A percentile compares a stretch with the other conserved stretches of the same genome.
These are phyloP conservation scores for Cladosporium austrohemisphaericum DNA, from an alignment of 2,329 filamentous ascomycete genomes.

Conservation along the genomic window DNA sequence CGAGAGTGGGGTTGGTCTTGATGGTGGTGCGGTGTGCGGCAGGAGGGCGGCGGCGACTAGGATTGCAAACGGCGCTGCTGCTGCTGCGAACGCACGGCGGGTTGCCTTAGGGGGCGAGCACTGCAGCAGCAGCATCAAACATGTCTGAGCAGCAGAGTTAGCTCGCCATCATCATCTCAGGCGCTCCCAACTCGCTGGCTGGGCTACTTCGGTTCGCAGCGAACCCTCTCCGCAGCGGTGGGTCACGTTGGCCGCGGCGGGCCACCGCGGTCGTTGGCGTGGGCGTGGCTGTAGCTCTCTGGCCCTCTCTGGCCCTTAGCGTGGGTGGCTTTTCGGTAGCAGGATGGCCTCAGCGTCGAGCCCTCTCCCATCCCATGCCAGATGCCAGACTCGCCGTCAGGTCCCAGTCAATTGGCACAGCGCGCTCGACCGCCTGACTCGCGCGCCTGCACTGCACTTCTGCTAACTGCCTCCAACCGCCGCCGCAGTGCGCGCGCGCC, in stretches of 20 bases:
- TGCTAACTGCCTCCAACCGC: not conserved
- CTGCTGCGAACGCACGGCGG: not conserved
- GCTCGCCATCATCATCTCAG: too few species aligned
- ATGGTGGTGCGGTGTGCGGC: not conserved
- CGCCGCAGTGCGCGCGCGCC: not conserved
- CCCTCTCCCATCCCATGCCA: too few species aligned
- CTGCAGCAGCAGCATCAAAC: not conserved
- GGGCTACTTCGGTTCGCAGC: conserved; percentile 4
- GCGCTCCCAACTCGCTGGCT: too few species aligned
- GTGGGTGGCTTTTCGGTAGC: too few species aligned
- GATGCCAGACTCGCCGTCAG: too few species aligned
- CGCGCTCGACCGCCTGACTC: not conserved
- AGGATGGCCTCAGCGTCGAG: too few species aligned
- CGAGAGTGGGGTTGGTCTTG: not conserved
- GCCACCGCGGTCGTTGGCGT: too few species aligned
- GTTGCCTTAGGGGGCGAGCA: not conserved
- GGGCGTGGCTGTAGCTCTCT: too few species aligned
- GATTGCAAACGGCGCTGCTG: not conserved
- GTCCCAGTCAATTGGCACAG: conserved; percentile 9
- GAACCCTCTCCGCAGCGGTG: too few species aligned
- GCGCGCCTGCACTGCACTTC: conserved; percentile 1
- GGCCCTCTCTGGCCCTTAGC: too few species aligned
- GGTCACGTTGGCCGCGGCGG: too few species aligned
- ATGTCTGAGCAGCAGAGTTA: too few species aligned
- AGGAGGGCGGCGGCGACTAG: not conserved